Evolutionary conservation across 2,329 filamentous ascomycete genomes (phyloP).

Genomic region (Penicillium sp.): DNA sequence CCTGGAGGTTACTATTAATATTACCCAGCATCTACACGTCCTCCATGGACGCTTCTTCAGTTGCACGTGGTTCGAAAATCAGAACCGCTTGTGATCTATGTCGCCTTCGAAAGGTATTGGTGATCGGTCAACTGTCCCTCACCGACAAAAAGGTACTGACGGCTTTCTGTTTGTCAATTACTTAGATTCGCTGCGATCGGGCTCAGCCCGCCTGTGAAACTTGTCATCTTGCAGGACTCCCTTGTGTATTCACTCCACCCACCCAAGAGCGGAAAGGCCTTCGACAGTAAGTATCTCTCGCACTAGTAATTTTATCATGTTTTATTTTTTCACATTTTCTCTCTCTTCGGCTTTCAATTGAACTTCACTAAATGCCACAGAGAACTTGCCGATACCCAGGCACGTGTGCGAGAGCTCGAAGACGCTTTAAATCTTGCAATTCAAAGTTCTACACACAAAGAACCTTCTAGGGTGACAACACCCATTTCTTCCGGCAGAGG

Average conservation of each 20-base stretch:
- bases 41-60: not conserved
- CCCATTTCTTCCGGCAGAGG: not conserved
- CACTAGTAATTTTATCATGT: too few relatives aligned
- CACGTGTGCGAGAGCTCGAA: conserved; percentile 21
- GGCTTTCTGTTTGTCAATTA: not conserved
- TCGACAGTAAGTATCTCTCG: conserved; percentile 18
- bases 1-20: not conserved
- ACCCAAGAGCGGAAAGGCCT: conserved; percentile 16
- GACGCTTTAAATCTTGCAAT: conserved; percentile 3
- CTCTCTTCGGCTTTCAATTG: not conserved
- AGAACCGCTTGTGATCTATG: conserved; percentile 26
- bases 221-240: conserved; percentile 19
- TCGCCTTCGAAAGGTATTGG: conserved; percentile 20
- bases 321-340: not conserved
- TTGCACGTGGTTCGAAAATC: not conserved
- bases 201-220: conserved; percentile 26
- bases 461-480: too few relatives aligned
- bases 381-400: conserved; percentile 21
- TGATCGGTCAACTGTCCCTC: not conserved
- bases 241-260: conserved; percentile 21
- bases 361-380: conserved; percentile 10
- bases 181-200: conserved; percentile 28
- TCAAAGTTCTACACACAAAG: not conserved
- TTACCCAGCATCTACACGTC: not conserved
- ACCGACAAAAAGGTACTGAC: not conserved